Evolutionary conservation across 345 rosid genomes (phyloP).

Genomic region (Bruguiera parviflora): DNA sequence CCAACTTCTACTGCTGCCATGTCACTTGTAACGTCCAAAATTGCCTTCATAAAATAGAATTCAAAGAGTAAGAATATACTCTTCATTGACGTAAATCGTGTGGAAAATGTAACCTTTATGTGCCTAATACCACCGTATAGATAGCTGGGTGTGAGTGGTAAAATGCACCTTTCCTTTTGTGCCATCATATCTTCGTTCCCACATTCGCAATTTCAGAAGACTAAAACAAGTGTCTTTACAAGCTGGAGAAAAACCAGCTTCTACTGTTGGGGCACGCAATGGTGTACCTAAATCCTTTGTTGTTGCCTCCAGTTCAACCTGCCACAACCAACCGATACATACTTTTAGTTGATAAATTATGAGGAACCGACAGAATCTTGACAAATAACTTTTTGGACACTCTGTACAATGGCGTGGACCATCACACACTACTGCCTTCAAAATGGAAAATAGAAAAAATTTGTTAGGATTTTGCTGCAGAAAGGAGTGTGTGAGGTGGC

Average conservation of each 20-base stretch:
- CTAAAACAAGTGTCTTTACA: slow-evolving; percentile 85
- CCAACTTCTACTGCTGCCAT: slow-evolving; percentile 92
- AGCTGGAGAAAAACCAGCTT: slow-evolving; percentile 81
- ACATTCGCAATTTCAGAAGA: slow-evolving; percentile 63
- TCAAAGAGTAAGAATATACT: too few species aligned
- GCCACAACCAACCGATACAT: slow-evolving; percentile 17
- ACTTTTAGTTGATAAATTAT: background rate
- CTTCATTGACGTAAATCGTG: too few species aligned
- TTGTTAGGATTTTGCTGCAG: background rate
- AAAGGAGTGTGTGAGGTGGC: background rate
- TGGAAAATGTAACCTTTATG: background rate
- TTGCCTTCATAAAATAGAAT: slow-evolving; percentile 38
- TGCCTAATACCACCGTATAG: background rate
- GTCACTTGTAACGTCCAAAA: slow-evolving; percentile 69
- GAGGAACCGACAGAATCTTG: background rate
- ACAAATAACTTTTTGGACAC: background rate
- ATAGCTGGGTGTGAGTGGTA: background rate
- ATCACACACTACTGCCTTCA: background rate
- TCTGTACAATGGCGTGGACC: background rate
- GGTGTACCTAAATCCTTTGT: slow-evolving; percentile 73
- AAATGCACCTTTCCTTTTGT: slow-evolving; percentile 74
- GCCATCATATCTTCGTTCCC: slow-evolving; percentile 74
- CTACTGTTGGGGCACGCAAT: slow-evolving; percentile 82
- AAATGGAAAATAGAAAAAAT: background rate
- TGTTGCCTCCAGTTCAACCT: slow-evolving; percentile 81